A percentile compares a stretch with the other conserved stretches of the same genome.
phyloP scores from a whole-genome alignment of 371 early-diverging fungal species.

The Nosema granulosis region DNA sequence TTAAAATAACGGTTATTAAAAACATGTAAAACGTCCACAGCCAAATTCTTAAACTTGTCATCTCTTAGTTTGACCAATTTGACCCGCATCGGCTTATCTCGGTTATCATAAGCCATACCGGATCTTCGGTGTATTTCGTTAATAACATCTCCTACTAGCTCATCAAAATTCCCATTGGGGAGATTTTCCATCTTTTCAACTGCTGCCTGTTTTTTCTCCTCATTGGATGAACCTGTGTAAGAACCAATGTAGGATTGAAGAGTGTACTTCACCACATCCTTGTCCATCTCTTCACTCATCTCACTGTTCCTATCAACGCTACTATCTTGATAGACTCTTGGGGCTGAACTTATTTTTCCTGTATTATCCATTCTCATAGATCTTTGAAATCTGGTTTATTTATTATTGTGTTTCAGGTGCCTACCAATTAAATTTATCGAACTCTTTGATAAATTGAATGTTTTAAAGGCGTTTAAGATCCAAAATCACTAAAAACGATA shows the following conservation, averaged over 20 bases:
- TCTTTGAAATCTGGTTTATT: too few relatives aligned
- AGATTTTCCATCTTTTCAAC: constrained; percentile 61
- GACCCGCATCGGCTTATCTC: constrained; percentile 48
- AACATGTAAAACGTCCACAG: constrained; percentile 62
- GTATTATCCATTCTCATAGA: too few relatives aligned
- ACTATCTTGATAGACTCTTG: too few relatives aligned
- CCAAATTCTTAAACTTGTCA: constrained; percentile 63
- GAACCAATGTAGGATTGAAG: constrained; percentile 33
- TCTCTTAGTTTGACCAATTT: constrained; percentile 55
- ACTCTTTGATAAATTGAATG: too few relatives aligned
- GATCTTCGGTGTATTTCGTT: constrained; percentile 63
- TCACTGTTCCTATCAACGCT: too few relatives aligned
- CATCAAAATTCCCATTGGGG: constrained; percentile 56
- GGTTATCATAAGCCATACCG: constrained; percentile 20
- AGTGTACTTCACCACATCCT: constrained; percentile 27
- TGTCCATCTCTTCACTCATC: too few relatives aligned
- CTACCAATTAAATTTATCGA: too few relatives aligned
- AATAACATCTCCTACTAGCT: constrained; percentile 62
- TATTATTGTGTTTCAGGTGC: too few relatives aligned
- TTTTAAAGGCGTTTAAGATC: too few relatives aligned
- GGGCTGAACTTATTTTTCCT: too few relatives aligned
- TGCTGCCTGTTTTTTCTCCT: constrained; percentile 47
- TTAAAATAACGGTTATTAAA: constrained; percentile 48
- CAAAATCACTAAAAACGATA: too few relatives aligned
- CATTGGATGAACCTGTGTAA: background rate